phyloP scores from a whole-genome alignment of 2,329 filamentous ascomycete species.

The Colletotrichum sp. region DNA sequence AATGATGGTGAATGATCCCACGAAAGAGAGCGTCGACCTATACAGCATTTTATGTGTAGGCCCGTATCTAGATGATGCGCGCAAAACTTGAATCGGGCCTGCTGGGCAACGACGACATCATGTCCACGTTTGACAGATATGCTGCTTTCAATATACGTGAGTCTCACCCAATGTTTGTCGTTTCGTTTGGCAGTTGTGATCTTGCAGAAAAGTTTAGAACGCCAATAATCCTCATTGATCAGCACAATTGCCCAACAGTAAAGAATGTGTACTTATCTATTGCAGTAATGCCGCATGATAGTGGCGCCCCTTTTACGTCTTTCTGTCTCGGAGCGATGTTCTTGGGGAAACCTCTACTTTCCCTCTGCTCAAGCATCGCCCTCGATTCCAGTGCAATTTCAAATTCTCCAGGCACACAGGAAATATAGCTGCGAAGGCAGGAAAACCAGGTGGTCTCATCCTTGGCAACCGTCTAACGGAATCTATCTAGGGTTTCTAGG shows the following conservation, averaged over 20 bases:
- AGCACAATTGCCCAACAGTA: background rate
- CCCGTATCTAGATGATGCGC: background rate
- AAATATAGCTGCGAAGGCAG: background rate
- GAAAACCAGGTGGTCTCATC: background rate
- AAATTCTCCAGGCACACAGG: background rate
- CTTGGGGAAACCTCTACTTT: background rate
- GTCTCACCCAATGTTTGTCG: background rate
- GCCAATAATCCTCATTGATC: background rate
- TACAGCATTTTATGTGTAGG: background rate
- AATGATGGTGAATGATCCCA: background rate
- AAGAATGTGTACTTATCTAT: background rate
- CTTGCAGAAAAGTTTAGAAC: background rate
- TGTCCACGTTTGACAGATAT: background rate
- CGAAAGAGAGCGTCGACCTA: background rate
- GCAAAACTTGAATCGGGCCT: background rate
- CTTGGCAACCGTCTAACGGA: constrained; percentile 14
- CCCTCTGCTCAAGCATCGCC: background rate
- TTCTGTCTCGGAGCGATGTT: background rate
- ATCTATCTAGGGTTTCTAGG: constrained; percentile 30
- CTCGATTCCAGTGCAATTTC: background rate
- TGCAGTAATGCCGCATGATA: background rate
- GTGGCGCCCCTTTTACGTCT: background rate
- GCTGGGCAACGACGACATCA: background rate
- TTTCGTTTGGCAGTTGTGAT: background rate
- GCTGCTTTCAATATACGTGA: background rate